These are phyloP conservation scores for Nigrospora oryzae DNA, from an alignment of 2,329 filamentous ascomycete species.

Conservation along the genomic window DNA sequence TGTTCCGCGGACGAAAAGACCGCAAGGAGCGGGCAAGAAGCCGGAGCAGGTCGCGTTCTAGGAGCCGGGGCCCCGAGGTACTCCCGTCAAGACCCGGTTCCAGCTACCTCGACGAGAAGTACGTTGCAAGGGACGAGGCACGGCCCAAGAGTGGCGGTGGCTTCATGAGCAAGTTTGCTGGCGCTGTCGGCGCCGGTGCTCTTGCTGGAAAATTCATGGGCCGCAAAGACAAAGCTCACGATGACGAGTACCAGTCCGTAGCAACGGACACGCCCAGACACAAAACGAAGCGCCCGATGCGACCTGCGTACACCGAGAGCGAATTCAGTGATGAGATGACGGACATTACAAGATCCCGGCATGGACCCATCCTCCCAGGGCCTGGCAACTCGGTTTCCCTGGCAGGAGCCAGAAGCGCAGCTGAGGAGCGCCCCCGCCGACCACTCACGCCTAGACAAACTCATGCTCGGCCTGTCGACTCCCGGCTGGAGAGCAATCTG, in stretches of 20 bases:
- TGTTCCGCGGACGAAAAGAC: slow-evolving; percentile 36
- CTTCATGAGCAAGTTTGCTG: slow-evolving; percentile 52
- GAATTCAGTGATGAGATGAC: slow-evolving; percentile 41
- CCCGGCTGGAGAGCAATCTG: slow-evolving; percentile 35
- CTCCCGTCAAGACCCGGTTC: slow-evolving; percentile 44
- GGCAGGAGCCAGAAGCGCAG: slow-evolving; percentile 37
- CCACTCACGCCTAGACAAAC: slow-evolving; percentile 40
- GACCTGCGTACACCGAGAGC: slow-evolving; percentile 26
- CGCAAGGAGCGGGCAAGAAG: slow-evolving; percentile 28
- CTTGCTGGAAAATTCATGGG: slow-evolving; percentile 52
- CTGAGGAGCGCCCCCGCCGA: slow-evolving; percentile 27
- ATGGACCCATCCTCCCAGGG: slow-evolving; percentile 36
- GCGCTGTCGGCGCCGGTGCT: slow-evolving; percentile 52
- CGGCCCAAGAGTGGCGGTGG: slow-evolving; percentile 36
- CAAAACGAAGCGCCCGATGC: slow-evolving; percentile 20
- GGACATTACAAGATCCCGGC: slow-evolving; percentile 21
- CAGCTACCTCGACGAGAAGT: slow-evolving; percentile 59
- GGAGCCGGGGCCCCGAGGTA: slow-evolving; percentile 34
- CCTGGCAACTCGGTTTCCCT: slow-evolving; percentile 33
- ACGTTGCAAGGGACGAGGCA: slow-evolving; percentile 38
- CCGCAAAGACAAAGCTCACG: slow-evolving; percentile 37
- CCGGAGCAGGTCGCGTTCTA: slow-evolving; percentile 23
- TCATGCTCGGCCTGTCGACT: slow-evolving; percentile 29
- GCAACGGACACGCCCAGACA: slow-evolving; percentile 50
- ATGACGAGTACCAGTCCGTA: slow-evolving; percentile 57